A percentile compares a stretch with the other conserved stretches of the same genome.
These are phyloP conservation scores for Galerina marginata DNA, from an alignment of 768 basidiomycete species.

Conservation along the genomic window DNA sequence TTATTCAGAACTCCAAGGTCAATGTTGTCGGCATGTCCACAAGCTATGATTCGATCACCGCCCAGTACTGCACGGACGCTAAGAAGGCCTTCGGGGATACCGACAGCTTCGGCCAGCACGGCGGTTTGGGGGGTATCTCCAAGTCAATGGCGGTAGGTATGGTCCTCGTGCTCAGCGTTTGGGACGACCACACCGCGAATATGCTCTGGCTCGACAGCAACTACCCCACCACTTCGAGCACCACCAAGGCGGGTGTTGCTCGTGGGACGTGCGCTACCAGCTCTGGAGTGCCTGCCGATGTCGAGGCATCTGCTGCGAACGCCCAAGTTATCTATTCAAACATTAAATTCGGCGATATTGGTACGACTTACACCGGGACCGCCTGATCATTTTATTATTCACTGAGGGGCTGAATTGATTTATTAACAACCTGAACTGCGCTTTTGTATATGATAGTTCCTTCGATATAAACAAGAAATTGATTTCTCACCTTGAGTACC, in stretches of 20 bases:
- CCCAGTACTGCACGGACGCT: neutral
- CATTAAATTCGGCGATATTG: constrained; percentile 4
- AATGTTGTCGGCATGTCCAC: neutral
- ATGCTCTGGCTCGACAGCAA: constrained; percentile 10
- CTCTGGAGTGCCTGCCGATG: neutral
- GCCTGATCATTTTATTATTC: constrained; percentile 5
- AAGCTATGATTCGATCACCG: neutral
- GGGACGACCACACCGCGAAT: constrained; percentile 4
- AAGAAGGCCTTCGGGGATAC: constrained; percentile 2
- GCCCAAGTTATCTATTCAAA: constrained; percentile 4
- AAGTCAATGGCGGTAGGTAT: constrained; percentile 2
- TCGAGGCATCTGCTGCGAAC: neutral
- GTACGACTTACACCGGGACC: constrained; percentile 40
- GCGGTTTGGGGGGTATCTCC: neutral
- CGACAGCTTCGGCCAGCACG: neutral
- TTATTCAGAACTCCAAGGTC: constrained; percentile 9
- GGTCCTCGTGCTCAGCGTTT: constrained; percentile 4
- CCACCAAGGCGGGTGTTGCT: neutral
- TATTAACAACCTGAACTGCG: constrained; percentile 19
- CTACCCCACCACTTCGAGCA: constrained; percentile 1
- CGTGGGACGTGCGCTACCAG: constrained; percentile 3
- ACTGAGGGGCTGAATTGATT: neutral
- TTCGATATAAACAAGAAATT: no score
- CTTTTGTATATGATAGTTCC: constrained; percentile 18
- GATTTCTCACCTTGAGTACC: no score